Evolutionary conservation across 495 filamentous ascomycete genomes (phyloP).

Genomic region (Melanomma pulvis-pyrius): DNA sequence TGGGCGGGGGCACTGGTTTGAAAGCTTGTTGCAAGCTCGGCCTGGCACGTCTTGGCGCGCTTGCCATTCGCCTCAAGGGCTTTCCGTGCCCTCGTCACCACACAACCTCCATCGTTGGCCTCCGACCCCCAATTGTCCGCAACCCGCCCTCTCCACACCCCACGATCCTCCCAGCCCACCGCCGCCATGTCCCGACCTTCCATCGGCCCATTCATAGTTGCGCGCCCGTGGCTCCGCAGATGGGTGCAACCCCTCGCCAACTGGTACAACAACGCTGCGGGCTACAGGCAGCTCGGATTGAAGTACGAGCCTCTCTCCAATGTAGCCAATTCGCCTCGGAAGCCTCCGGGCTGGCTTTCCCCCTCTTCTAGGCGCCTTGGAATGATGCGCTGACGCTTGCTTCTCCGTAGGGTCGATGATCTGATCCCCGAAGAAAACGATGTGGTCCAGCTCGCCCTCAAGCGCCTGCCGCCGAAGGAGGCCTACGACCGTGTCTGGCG

Average conservation of each 20-base stretch:
- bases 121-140: conserved; percentile 14
- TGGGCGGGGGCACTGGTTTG: not conserved
- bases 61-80: conserved; percentile 27
- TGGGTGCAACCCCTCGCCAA: conserved; percentile 76
- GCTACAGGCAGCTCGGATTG: conserved; percentile 91
- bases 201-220: conserved; percentile 69
- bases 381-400: conserved; percentile 24
- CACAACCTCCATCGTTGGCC: conserved; percentile 6
- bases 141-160: conserved; percentile 9
- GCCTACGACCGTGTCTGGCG: conserved; percentile 96
- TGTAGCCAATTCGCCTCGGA: not conserved
- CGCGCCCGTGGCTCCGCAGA: conserved; percentile 80
- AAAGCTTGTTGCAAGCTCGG: conserved; percentile 26
- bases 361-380: not conserved
- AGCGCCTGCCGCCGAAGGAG: conserved; percentile 86
- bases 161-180: conserved; percentile 9
- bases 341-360: not conserved
- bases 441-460: conserved; percentile 78
- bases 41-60: conserved; percentile 16
- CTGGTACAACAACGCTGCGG: conserved; percentile 83
- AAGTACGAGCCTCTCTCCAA: conserved; percentile 59
- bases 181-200: conserved; percentile 73
- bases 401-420: conserved; percentile 75
- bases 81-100: conserved; percentile 23
- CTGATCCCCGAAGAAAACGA: conserved; percentile 90